A percentile compares a stretch with the other conserved stretches of the same genome.
Evolutionary conservation across 1,139 yeast genomes (phyloP).

Genomic region (Martiniozyma asiatica): DNA sequence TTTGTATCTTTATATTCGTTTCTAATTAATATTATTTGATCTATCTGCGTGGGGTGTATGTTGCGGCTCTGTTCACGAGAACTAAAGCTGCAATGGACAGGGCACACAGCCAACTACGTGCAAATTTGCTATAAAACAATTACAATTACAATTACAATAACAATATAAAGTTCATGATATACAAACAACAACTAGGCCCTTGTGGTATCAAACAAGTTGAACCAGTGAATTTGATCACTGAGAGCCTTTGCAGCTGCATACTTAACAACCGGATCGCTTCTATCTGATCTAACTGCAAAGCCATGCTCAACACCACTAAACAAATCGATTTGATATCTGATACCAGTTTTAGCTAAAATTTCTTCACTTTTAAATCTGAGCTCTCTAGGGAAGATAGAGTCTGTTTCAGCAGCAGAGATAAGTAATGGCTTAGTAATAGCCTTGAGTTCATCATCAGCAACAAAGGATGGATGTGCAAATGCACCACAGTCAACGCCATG

Average conservation of each 20-base stretch:
- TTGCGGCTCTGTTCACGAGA: too few relatives aligned
- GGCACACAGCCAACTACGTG: too few relatives aligned
- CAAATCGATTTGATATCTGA: constrained; percentile 45
- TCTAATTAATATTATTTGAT: too few relatives aligned
- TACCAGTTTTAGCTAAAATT: constrained; percentile 33
- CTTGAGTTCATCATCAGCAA: constrained; percentile 49
- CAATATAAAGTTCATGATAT: too few relatives aligned
- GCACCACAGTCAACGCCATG: constrained; percentile 44
- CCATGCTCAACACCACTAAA: constrained; percentile 63
- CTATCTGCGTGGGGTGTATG: too few relatives aligned
- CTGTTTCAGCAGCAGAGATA: constrained; percentile 65
- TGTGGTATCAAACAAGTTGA: constrained; percentile 21
- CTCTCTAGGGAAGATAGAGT: constrained; percentile 48
- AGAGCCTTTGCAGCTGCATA: constrained; percentile 66
- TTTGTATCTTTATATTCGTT: too few relatives aligned
- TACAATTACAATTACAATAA: too few relatives aligned
- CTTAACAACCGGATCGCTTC: constrained; percentile 35
- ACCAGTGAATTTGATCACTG: constrained; percentile 46
- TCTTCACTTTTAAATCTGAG: constrained; percentile 50
- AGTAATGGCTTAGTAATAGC: constrained; percentile 47
- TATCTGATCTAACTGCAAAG: constrained; percentile 67
- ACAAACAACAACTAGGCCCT: too few relatives aligned
- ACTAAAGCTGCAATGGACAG: too few relatives aligned
- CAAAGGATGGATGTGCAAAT: constrained; percentile 71
- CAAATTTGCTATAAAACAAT: too few relatives aligned